Base-by-base conservation (phyloP, 75 land plant species). In the Sequoia sempervirens region DNA sequence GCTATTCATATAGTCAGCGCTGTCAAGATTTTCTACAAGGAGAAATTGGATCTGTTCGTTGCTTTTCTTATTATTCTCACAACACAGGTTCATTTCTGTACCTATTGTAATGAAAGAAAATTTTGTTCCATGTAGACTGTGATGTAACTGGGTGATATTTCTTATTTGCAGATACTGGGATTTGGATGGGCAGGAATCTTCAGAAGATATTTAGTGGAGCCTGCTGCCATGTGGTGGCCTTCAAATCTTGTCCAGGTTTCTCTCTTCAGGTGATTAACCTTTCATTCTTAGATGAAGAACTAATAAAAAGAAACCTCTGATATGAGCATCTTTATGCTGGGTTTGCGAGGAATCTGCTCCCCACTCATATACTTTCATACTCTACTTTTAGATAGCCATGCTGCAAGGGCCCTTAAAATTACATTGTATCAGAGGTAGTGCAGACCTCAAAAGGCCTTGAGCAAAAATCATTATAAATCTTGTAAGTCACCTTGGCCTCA, bases 1-100 rank as follows among this genome's bases (percentile, higher is more conserved):
- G 95, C 91, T 15, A 85, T 91, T 46, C 89, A 89, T 66, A 86
- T 92, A 73, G 85, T 94, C 82, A 85, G 72, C 28, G 82, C 88
- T 11, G 90, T 94, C 47, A 94, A 89, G 86, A 85, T 89, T 64
- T 85, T 86, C 30, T 93, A 93, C 58, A 89, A 89, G 87, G 80
- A 87, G 80, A 53, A 70, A 17, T 56, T 87, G n/a, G 66, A 82
- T 53, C 90, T 93, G 75, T 46, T 89, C 26, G 92, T 91, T 32
- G 91, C 91, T 41, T 85, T 94, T 75, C 54, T 95, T 13, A 90
- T 95, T n/a, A 86, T 90, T 69, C 40, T 91, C 7, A 93, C 97
- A 50, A 95, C 96, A 0, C 96, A 95, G 94, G 97, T 92, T 23
- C 14, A 68, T 80, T 83, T 43, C 79, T 56, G 36, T 81, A 37